Evolutionary conservation across 2,329 filamentous ascomycete genomes (phyloP), one percentile per base, ranked within the genome.

Genomic region (Microsporum audouinii): DNA sequence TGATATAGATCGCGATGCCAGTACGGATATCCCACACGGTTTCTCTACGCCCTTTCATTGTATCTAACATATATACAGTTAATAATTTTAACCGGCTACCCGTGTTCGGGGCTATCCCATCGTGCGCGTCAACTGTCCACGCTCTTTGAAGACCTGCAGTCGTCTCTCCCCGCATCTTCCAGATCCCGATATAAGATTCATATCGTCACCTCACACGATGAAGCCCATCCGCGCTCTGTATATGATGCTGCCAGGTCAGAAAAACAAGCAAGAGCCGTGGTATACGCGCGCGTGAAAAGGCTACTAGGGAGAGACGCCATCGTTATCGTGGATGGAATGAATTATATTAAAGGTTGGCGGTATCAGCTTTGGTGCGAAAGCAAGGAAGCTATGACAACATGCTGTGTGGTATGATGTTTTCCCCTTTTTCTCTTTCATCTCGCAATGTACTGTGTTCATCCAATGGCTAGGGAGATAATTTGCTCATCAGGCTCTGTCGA

Each of bases 311-410:
- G 77, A 57, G 81, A 85, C 69, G 80, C 78, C 56, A 80, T 87
- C 61, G 82, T 86, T 49, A 81, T 87, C 58, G 79, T 84, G 1
- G 84, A 87, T 71, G 81, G 81, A 36, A 77, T 85, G 74, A 86
- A 87, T 70, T 86, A 87, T 71, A 87, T 87, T 74, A 87, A 87
- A 71, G 84, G 84, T 23, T 86, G 82, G 71, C 77, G 84, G 43
- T 87, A 87, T 68, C 84, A 87, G 72, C 71, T 87, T 49, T 86
- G 84, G 77, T 87, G 84, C 68, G 84, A 87, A 70, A 82, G 83
- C 33, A 87, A 86, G 71, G 83, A 83, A 2, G 73, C 82, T 12
- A 79, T 80, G 61, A 86, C 83, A 5, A 79, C 82, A 2, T 84
- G 78, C 69, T 86, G 84, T 67, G 82, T 86, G 65, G 81, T 86